A percentile compares a stretch with the other conserved stretches of the same genome.
Conservation (phyloP, 805 yeast species). For the Komagataella pseudopastoris region DNA sequence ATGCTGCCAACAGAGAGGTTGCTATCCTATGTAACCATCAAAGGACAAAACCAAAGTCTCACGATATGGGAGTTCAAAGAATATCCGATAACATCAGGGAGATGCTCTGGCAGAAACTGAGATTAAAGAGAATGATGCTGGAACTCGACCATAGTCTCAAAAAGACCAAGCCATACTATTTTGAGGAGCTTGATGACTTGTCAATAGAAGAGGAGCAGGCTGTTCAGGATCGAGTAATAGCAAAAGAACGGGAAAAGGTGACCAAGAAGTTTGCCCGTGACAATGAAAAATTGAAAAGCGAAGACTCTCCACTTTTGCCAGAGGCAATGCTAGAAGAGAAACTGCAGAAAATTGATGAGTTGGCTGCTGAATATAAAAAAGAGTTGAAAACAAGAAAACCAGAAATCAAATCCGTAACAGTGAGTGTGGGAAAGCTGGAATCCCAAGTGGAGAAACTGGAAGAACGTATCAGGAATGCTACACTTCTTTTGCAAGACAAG, state of each 20-base stretch:
- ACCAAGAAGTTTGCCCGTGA: constrained; percentile 60
- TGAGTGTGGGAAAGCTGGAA: constrained; percentile 54
- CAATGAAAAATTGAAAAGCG: constrained; percentile 55
- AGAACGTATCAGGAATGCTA: constrained; percentile 52
- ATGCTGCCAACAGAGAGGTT: constrained; percentile 92
- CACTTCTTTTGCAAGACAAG: constrained; percentile 74
- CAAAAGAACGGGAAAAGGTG: constrained; percentile 51
- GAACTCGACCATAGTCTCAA: constrained; percentile 41
- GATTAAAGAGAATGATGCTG: constrained; percentile 58
- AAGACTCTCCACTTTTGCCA: constrained; percentile 37
- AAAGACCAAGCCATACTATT: constrained; percentile 41
- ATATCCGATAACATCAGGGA: constrained; percentile 69
- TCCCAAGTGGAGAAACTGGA: constrained; percentile 62
- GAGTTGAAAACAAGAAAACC: constrained; percentile 51
- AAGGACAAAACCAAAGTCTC: constrained; percentile 78
- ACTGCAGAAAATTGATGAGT: constrained; percentile 39
- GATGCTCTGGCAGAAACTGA: constrained; percentile 70
- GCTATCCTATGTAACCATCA: constrained; percentile 97
- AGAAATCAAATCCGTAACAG: constrained; percentile 34
- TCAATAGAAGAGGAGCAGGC: constrained; percentile 47
- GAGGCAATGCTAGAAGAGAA: constrained; percentile 46
- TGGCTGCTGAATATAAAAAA: constrained; percentile 31
- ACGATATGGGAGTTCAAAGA: constrained; percentile 68
- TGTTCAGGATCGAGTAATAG: constrained; percentile 47
- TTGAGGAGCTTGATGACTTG: constrained; percentile 55